Evolutionary conservation across 2,329 filamentous ascomycete genomes (phyloP).

Genomic region (Penicillium sp.): DNA sequence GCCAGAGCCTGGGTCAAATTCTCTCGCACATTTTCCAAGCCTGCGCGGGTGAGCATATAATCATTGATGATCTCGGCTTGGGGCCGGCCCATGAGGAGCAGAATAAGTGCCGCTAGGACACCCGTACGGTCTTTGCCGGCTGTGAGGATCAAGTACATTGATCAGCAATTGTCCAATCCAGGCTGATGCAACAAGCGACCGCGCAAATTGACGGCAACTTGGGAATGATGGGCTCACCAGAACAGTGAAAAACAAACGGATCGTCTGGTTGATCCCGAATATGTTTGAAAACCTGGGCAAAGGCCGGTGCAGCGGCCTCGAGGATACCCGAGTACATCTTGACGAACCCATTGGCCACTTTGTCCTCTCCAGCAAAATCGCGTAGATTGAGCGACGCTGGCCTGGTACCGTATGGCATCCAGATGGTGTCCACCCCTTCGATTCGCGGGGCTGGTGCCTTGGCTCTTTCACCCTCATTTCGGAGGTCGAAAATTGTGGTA

Average conservation of each 20-base stretch:
- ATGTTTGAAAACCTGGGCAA: slow-evolving; percentile 62
- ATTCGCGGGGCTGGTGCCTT: slow-evolving; percentile 53
- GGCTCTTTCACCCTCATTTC: slow-evolving; percentile 54
- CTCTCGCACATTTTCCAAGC: slow-evolving; percentile 27
- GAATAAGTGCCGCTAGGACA: slow-evolving; percentile 67
- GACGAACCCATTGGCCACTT: slow-evolving; percentile 65
- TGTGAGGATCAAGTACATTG: slow-evolving; percentile 32
- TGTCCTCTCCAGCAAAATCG: slow-evolving; percentile 49
- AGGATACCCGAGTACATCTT: slow-evolving; percentile 69
- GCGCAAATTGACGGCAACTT: background rate
- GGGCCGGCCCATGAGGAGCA: slow-evolving; percentile 63
- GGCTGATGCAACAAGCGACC: background rate
- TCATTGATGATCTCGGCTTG: slow-evolving; percentile 63
- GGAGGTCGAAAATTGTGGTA: slow-evolving; percentile 67
- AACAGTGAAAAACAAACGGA: slow-evolving; percentile 68
- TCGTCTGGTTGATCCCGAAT: slow-evolving; percentile 50
- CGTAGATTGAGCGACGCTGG: slow-evolving; percentile 19
- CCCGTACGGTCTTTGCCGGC: slow-evolving; percentile 81
- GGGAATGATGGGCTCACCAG: slow-evolving; percentile 22
- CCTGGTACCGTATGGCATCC: slow-evolving; percentile 54
- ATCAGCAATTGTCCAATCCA: background rate
- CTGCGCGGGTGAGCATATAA: slow-evolving; percentile 52
- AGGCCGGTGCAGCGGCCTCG: slow-evolving; percentile 61
- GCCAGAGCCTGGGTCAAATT: slow-evolving; percentile 22
- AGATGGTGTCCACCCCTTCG: slow-evolving; percentile 57